Base-by-base conservation (phyloP, 1,284 basidiomycete genomes). In the Cutaneotrichosporon spelunceum region DNA sequence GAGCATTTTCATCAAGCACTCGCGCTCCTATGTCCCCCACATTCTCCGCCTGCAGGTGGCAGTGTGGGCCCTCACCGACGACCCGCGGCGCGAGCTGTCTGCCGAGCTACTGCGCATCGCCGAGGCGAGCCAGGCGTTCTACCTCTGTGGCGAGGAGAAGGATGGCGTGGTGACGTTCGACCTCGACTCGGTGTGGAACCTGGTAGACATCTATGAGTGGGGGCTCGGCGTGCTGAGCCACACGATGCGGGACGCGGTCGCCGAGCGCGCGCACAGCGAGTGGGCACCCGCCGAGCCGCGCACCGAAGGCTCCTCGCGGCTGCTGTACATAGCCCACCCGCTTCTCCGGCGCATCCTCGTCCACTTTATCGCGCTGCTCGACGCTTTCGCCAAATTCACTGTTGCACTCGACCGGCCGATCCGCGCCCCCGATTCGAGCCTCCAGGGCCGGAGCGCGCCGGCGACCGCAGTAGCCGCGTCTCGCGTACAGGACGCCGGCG, bases 131-230 rank as follows among this genome's bases (percentile, higher is more conserved):
- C 53, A 64, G 47, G 63, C 75, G n/a, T 66, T 75, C 36, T 62
- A 67, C 36, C 59, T 62, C 24, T 68, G 68, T 42, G 67, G 69
- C 5, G 61, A 59, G 2, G 64, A 67, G 49, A 58, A 36, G 8
- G 60, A 67, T 34, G 68, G 66, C 24, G 56, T 24, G 42, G 66
- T 62, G 29, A 21, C 49, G 7, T 75, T 75, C 60, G 71, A 73
- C 52, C 66, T 74, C 10, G 74, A 75, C 58, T 70, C 68, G 11
- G 65, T 73, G 9, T 77, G 73, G 73, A 66, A 70, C 50, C 60
- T 75, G 19, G 65, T 74, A 23, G 63, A 62, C 16, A 62, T 74
- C n/a, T 62, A 71, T 16, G 75, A 77, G 61, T 77, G 72, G 72
- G 62, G 61, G 7, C 62, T 69, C 1, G 27, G 53, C 3, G 45